Base-by-base conservation (phyloP, 1,139 yeast species). In the Blastobotrys arbuscula region DNA sequence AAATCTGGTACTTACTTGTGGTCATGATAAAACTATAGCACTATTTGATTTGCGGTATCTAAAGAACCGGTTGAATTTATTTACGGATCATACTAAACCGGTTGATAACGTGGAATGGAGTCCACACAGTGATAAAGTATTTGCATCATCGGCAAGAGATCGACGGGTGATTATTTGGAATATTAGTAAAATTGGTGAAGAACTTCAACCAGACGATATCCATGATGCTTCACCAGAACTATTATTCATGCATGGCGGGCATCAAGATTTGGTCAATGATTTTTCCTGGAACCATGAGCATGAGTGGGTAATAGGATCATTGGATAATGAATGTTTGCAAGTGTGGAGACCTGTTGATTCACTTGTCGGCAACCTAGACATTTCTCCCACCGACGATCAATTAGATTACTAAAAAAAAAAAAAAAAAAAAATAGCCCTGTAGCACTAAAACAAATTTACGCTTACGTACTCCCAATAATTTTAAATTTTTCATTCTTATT, bases 161-260 rank as follows among this genome's bases (percentile, higher is more conserved):
- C 78, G 82, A 3, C 68, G 79, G 42, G 90, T 86, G n/a, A 81
- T 81, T 59, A 49, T 90, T 7, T 84, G 85, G 79, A 88, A 87
- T 60, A 66, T 81, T 3, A 58, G 75, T 2, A 63, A 66, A 31
- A 62, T 65, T 2, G 71, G 68, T 2, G 64, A 65, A 21, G 75
- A 51, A 52, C 62, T 44, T 50, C 59, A 53, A 51, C 62, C 64
- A 2, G 70, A 66, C 50, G 69, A 52, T 33, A 18, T 36, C 9
- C 49, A 47, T 16, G 53, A 50, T 34, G 68, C 66, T 1, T 66
- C 69, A 2, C 64, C 70, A 2, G 74, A 70, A 37, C 67, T 82
- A 41, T 52, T 82, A 20, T 90, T 92, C 61, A 75, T 78, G 33
- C 98, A 90, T 66, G 85, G 84, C 18, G 98, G 98, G 0, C 98